Evolutionary conservation across 345 rosid species (phyloP), one percentile per base, ranked within the genome.

Genomic region (Erodium maritimum): DNA sequence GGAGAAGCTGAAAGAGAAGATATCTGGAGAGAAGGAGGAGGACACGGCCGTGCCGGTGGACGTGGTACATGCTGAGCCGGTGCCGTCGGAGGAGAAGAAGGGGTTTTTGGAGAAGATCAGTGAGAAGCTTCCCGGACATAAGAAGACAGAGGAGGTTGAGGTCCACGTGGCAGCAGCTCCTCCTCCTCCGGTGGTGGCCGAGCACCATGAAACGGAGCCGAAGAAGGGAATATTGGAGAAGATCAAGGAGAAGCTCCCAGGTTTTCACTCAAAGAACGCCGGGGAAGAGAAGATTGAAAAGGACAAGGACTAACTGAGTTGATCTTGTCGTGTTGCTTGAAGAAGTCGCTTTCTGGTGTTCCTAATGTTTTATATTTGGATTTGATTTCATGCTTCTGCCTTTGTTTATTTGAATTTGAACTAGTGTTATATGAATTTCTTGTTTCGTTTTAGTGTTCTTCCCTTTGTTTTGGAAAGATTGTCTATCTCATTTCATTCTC

Each of bases 231-330:
- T 89, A 17, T 5, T 89, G 12, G 96, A 89, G 84, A 89, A 89
- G 78, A 82, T 89, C 61, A 89, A 89, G 78, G 96, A 82, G 76
- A 89, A 86, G 70, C 69, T 89, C n/a, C 96, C 96, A 50, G 96
- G 96, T 1, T 80, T 80, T 46, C 95, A 86, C 46, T 11, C 46
- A 16, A 89, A 86, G 74, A 61, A 57, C 5, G 75, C 64, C 4
- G 86, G 77, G 20, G 85, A 71, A 22, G 76, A 71, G 60, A 70
- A 68, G 65, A n/a, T n/a, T n/a, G 78, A 75, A 20, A 73, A 75
- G 59, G 80, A 65, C 5, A 66, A 74, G 14, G 75, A 68, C 29
- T 71, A 52, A 11, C 6, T 1, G 10, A 37, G 1, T 3, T 1
- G 13, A 5, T 37, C 46, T 12, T 37, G 13, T 37, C 14, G 46